phyloP scores from a whole-genome alignment of 176 grass and related monocot species.

The Eleusine coracana region DNA sequence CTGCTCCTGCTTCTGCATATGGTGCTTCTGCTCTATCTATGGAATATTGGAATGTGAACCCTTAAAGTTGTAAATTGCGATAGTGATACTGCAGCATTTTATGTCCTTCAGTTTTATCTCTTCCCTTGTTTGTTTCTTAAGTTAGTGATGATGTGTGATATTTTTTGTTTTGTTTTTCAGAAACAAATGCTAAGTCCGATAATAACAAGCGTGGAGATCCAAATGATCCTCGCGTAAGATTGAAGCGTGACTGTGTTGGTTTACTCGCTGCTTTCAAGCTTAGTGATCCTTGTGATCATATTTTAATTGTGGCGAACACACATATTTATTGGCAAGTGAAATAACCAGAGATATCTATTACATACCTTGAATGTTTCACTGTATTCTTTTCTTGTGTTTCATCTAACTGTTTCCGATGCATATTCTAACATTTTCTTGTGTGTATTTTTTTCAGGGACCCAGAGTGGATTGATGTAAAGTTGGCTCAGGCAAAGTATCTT shows the following conservation, averaged over 20 bases:
- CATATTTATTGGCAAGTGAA: conserved; percentile 91
- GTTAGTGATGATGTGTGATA: neutral
- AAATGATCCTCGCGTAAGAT: conserved; percentile 86
- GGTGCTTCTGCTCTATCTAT: neutral
- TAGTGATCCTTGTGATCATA: conserved; percentile 68
- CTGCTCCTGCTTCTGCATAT: no score
- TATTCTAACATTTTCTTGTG: conserved; percentile 27
- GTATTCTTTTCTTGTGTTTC: conserved; percentile 31
- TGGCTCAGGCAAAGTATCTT: conserved; percentile 96
- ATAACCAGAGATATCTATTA: conserved; percentile 3
- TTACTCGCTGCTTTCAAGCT: conserved; percentile 88
- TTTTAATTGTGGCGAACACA: conserved; percentile 81
- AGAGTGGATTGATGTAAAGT: conserved; percentile 87
- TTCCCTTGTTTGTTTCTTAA: conserved; percentile 21
- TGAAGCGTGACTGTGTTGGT: conserved; percentile 91
- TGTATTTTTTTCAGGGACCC: conserved; percentile 72
- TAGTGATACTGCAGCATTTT: conserved; percentile 9
- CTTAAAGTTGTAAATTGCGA: conserved; percentile 23
- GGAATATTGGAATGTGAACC: neutral
- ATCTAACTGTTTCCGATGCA: conserved; percentile 5
- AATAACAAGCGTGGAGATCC: conserved; percentile 59
- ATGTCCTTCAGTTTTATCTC: conserved; percentile 16
- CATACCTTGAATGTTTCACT: conserved; percentile 18
- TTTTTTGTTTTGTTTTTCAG: conserved; percentile 38
- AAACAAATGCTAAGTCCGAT: conserved; percentile 27